phyloP scores from a whole-genome alignment of 352 stramenopile genomes.

The Phytophthora pisi region DNA sequence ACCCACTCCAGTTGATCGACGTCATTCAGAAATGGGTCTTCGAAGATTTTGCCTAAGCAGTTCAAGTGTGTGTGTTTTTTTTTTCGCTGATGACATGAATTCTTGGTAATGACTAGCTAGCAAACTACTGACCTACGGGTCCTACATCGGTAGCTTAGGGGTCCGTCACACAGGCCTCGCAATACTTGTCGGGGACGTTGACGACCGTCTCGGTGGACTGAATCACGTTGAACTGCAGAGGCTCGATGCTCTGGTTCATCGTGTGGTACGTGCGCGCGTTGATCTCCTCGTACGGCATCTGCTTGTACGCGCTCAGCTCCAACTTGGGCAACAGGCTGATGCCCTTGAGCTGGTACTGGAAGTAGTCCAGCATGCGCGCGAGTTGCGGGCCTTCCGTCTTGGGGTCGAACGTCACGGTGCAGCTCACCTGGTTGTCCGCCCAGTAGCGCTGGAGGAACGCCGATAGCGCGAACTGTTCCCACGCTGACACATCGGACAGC shows the following conservation, averaged over 20 bases:
- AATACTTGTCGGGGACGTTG: constrained; percentile 62
- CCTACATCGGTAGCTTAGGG: constrained; percentile 4
- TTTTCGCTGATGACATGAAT: background rate
- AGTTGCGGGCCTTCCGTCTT: constrained; percentile 83
- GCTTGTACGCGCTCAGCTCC: constrained; percentile 81
- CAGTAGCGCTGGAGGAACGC: constrained; percentile 94
- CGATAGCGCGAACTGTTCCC: constrained; percentile 92
- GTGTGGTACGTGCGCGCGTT: constrained; percentile 64
- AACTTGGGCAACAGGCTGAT: constrained; percentile 89
- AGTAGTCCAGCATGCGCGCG: constrained; percentile 86
- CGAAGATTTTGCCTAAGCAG: no score
- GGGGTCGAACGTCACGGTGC: constrained; percentile 94
- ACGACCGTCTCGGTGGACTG: constrained; percentile 41
- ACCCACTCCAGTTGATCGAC: no score
- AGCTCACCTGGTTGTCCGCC: constrained; percentile 96
- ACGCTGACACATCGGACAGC: constrained; percentile 85
- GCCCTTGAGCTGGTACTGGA: constrained; percentile 95
- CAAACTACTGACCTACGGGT: no score
- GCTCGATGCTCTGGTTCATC: constrained; percentile 49
- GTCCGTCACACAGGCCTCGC: constrained; percentile 50
- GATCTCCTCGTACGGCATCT: constrained; percentile 94
- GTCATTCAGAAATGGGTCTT: no score
- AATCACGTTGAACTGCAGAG: constrained; percentile 48
- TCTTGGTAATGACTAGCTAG: constrained; percentile 12
- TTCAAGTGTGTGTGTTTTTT: no score